Conservation (phyloP, 1,284 basidiomycete genomes). For the Fomes fomentarius region DNA sequence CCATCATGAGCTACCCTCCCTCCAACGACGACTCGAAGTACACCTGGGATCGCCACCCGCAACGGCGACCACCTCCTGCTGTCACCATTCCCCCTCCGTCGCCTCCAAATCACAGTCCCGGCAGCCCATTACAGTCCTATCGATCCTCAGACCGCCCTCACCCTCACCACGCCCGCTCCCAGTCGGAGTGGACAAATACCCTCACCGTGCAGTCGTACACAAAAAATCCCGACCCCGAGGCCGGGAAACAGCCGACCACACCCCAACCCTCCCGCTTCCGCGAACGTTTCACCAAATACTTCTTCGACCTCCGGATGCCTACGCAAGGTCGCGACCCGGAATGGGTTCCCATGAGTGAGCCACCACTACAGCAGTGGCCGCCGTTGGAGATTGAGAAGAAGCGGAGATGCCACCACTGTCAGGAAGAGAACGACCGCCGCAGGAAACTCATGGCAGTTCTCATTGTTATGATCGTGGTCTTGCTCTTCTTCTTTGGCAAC, state of each 20-base stretch:
- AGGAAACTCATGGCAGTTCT: conserved; percentile 35
- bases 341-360: conserved; percentile 33
- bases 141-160: not conserved
- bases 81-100: conserved; percentile 25
- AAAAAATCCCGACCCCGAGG: conserved; percentile 18
- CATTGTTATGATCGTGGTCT: conserved; percentile 39
- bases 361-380: conserved; percentile 37
- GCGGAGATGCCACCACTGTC: conserved; percentile 34
- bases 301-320: conserved; percentile 40
- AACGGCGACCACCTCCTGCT: conserved; percentile 27
- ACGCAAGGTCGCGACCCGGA: conserved; percentile 29
- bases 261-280: conserved; percentile 24
- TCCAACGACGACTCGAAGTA: conserved; percentile 13
- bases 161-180: conserved; percentile 18
- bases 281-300: conserved; percentile 40
- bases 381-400: conserved; percentile 46
- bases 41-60: conserved; percentile 26
- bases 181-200: conserved; percentile 29
- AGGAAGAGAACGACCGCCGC: conserved; percentile 34
- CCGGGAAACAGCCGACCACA: conserved; percentile 3
- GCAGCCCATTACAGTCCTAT: conserved; percentile 19
- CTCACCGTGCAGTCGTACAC: conserved; percentile 23
- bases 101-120: conserved; percentile 21
- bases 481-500: conserved; percentile 49
- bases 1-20: conserved; percentile 9